phyloP scores from a whole-genome alignment of 441 rosid species.

The Adansonia grandidieri region DNA sequence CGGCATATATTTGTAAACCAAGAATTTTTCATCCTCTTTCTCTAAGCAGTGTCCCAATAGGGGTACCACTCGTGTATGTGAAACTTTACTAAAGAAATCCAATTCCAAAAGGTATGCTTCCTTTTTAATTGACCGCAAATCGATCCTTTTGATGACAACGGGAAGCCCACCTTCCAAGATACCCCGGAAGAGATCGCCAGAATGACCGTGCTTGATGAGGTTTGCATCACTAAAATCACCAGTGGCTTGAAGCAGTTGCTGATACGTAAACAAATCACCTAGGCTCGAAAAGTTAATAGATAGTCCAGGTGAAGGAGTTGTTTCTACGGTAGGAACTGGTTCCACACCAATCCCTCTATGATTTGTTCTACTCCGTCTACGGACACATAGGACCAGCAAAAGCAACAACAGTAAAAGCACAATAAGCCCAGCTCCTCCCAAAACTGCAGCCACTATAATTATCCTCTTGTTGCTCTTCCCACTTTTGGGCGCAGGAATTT shows the following conservation, averaged over 20 bases:
- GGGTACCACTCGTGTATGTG: constrained; percentile 74
- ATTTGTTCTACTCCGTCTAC: constrained; percentile 42
- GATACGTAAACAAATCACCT: constrained; percentile 70
- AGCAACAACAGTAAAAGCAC: constrained; percentile 45
- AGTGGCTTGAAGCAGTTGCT: constrained; percentile 69
- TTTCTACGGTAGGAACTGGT: constrained; percentile 52
- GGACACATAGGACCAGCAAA: constrained; percentile 46
- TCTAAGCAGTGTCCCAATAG: constrained; percentile 85
- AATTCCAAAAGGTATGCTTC: constrained; percentile 69
- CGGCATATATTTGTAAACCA: constrained; percentile 87
- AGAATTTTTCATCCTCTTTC: constrained; percentile 72
- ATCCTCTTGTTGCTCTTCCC: constrained; percentile 46
- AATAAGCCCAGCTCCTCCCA: constrained; percentile 67
- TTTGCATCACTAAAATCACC: constrained; percentile 62
- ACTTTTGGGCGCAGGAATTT: constrained; percentile 39
- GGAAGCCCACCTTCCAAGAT: constrained; percentile 55
- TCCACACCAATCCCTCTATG: constrained; percentile 56
- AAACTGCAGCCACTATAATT: constrained; percentile 62
- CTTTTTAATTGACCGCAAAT: constrained; percentile 47
- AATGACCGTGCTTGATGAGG: constrained; percentile 86
- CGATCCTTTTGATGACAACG: constrained; percentile 70
- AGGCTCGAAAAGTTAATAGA: constrained; percentile 50
- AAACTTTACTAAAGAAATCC: constrained; percentile 72
- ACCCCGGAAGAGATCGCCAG: constrained; percentile 83
- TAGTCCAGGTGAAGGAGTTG: constrained; percentile 47